A percentile compares a stretch with the other conserved stretches of the same genome.
Evolutionary conservation across 2,329 filamentous ascomycete genomes (phyloP).

Genomic region (Fusarium nurragi): DNA sequence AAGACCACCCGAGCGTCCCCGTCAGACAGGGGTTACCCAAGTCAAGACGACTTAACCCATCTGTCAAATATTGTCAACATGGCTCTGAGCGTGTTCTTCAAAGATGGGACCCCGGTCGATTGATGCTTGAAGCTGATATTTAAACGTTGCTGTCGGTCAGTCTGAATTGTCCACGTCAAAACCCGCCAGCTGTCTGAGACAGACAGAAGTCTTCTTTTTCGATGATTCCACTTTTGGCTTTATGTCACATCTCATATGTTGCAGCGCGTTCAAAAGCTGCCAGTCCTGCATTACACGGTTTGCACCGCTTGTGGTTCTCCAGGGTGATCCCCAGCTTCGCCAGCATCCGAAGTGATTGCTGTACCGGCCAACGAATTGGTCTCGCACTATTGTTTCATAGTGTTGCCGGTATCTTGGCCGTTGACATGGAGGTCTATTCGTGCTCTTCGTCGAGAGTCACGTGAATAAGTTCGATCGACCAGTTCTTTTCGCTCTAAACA

Average conservation of each 20-base stretch:
- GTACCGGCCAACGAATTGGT: not conserved
- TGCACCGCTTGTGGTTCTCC: not conserved
- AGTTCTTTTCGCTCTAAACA: not conserved
- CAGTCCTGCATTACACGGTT: slow-evolving; percentile 11
- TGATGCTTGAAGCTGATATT: not conserved
- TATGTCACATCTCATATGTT: slow-evolving; percentile 28
- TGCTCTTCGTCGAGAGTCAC: not conserved
- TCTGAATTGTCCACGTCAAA: not conserved
- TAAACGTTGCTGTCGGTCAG: slow-evolving; percentile 6
- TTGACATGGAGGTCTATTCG: not conserved
- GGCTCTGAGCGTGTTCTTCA: slow-evolving; percentile 5
- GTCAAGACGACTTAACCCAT: slow-evolving; percentile 16
- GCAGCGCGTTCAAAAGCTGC: slow-evolving; percentile 6
- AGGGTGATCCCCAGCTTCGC: not conserved
- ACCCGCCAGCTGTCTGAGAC: not conserved
- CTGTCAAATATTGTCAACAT: slow-evolving; percentile 21
- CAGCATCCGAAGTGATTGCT: not conserved
- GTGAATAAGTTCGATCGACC: not conserved
- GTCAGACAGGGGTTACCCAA: slow-evolving; percentile 32
- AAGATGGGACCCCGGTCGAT: slow-evolving; percentile 14
- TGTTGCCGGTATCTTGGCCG: not conserved
- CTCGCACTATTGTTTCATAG: not conserved
- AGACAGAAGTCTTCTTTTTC: not conserved
- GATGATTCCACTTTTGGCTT: slow-evolving; percentile 14
- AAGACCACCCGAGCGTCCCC: slow-evolving; percentile 25